Base-by-base conservation (phyloP, 208 protist genomes). In the Kentomonas sorsogonicus region DNA sequence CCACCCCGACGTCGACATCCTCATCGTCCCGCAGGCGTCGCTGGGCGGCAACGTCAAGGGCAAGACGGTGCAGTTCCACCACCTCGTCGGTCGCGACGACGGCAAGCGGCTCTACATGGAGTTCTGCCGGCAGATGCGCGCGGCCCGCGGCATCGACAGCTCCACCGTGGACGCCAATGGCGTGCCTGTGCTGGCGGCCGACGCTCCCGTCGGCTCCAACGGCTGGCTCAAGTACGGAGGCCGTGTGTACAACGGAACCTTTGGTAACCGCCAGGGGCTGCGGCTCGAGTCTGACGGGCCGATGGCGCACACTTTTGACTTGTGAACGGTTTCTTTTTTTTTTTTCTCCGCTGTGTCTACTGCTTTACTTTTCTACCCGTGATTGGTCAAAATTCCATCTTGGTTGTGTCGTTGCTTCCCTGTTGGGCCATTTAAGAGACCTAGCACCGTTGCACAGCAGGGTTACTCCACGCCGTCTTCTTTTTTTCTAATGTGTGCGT, bases 21-120 rank as follows among this genome's bases (percentile, higher is more conserved):
- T 93, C 15, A 71, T 95, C 30, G 77, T 95, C 10, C 89, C 89
- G 25, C 89, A 95, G 58, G 89, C 89, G 9, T 86, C 85, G 7
- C 74, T 95, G 16, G 84, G 81, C n/a, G 89, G 89, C 15, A 80
- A 65, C 18, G 60, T 74, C 53, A 94, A 93, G 57, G 80, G 83
- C 0, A 72, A 88, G 22, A 74, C 73, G 23, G 68, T 91, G 2
- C 86, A 94, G 70, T 95, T 91, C 45, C 83, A 95, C 61, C 50
- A 70, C 7, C 70, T 90, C 20, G 68, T 95, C 29, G 47, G 71
- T 45, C 89, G 91, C 63, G 62, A 75, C 41, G 58, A 60, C 26
- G 71, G 83, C 18, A 57, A 46, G 22, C 44, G 67, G 27, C 51
- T 89, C 31, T 91, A 85, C 65, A 54, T 75, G 34, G 67, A 61